Evolutionary conservation across 1,284 basidiomycete genomes (phyloP).

Genomic region (Malassezia furfur): DNA sequence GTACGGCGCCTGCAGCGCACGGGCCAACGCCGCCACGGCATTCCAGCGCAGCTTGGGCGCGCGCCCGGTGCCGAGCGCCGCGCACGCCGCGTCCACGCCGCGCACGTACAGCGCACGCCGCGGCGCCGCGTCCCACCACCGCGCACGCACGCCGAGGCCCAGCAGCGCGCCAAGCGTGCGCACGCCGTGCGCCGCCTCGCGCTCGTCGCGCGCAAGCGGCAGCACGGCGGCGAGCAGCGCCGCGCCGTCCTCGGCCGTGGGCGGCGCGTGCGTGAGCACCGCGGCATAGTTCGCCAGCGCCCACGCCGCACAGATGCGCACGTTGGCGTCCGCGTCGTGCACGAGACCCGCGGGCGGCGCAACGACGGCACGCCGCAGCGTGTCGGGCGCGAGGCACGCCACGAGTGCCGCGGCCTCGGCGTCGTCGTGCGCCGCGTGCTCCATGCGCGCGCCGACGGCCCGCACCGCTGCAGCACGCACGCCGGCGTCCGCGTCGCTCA

Average conservation of each 20-base stretch:
- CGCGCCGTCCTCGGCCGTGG: neutral
- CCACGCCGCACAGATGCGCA: slow-evolving; percentile 11
- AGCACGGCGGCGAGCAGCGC: neutral
- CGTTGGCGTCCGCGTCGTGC: neutral
- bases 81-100: neutral
- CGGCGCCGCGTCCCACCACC: too few relatives aligned
- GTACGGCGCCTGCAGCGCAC: neutral
- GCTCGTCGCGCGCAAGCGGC: slow-evolving; percentile 3
- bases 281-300: slow-evolving; percentile 8
- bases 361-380: too few relatives aligned
- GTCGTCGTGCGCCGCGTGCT: neutral
- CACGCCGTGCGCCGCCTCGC: slow-evolving; percentile 6
- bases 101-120: neutral
- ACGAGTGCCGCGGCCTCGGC: neutral
- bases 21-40: slow-evolving; percentile 1
- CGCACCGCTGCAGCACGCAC: slow-evolving; percentile 10
- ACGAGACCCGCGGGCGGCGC: neutral
- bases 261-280: neutral
- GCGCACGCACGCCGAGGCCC: neutral
- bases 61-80: neutral
- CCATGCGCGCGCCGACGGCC: slow-evolving; percentile 11
- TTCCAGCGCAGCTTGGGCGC: slow-evolving; percentile 17
- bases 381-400: neutral
- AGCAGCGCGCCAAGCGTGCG: slow-evolving; percentile 9
- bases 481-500: neutral